A percentile compares a stretch with the other conserved stretches of the same genome.
Evolutionary conservation across 768 basidiomycete genomes (phyloP).

Genomic region (Termitomyces sp.): DNA sequence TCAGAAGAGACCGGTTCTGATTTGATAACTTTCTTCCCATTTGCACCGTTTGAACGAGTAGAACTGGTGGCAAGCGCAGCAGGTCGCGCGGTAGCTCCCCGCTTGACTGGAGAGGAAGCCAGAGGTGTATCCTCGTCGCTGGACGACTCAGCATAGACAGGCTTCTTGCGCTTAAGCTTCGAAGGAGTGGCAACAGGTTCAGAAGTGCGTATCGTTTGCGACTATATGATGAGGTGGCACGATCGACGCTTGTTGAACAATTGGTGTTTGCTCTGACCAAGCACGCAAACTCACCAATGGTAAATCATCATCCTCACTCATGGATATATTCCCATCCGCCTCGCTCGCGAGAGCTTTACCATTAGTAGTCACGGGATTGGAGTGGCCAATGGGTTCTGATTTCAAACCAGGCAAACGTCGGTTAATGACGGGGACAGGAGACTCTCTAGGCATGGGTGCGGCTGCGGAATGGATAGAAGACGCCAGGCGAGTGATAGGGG

Average conservation of each 20-base stretch:
- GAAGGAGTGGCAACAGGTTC: constrained; percentile 37
- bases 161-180: constrained; percentile 59
- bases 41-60: constrained; percentile 36
- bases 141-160: constrained; percentile 50
- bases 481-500: constrained; percentile 11
- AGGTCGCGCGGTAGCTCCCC: constrained; percentile 33
- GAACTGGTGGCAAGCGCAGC: constrained; percentile 31
- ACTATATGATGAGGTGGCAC: constrained; percentile 34
- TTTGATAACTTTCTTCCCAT: constrained; percentile 36
- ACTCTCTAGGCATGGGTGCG: constrained; percentile 41
- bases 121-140: constrained; percentile 73
- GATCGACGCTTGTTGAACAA: constrained; percentile 17
- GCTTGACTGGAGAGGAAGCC: constrained; percentile 69
- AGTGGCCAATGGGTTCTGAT: constrained; percentile 37
- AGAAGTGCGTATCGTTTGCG: constrained; percentile 49
- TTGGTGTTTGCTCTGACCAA: constrained; percentile 4
- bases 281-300: constrained; percentile 53
- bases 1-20: constrained; percentile 32
- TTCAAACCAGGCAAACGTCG: constrained; percentile 49
- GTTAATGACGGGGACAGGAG: constrained; percentile 55
- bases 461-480: constrained; percentile 22
- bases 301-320: constrained; percentile 72
- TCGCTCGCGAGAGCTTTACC: constrained; percentile 41
- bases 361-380: constrained; percentile 33
- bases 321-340: constrained; percentile 37